Evolutionary conservation across 2,329 filamentous ascomycete genomes (phyloP).

Genomic region (Colletotrichum sp.): DNA sequence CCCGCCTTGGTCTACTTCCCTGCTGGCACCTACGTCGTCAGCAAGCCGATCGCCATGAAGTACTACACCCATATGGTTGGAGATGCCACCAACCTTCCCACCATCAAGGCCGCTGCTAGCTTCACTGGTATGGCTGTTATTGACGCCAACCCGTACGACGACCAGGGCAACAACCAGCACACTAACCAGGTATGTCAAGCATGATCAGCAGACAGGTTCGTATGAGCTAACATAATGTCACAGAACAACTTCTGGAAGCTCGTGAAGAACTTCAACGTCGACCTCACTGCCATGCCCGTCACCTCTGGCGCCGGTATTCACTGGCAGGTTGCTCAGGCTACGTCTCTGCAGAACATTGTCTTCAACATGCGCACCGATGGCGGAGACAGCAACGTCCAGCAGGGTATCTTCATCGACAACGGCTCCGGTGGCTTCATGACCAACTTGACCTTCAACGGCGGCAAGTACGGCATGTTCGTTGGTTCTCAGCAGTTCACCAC

Average conservation of each 20-base stretch:
- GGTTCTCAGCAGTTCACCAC: slow-evolving; percentile 90
- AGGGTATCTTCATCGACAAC: slow-evolving; percentile 86
- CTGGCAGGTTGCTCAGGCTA: slow-evolving; percentile 87
- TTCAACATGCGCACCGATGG: slow-evolving; percentile 79
- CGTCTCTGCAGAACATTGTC: slow-evolving; percentile 79
- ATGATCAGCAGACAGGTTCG: accelerated
- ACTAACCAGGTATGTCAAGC: slow-evolving; percentile 66
- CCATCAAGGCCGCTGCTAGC: slow-evolving; percentile 72
- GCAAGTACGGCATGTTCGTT: slow-evolving; percentile 77
- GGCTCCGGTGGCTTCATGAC: slow-evolving; percentile 85
- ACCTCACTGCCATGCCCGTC: slow-evolving; percentile 70
- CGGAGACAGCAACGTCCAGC: slow-evolving; percentile 68
- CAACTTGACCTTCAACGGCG: slow-evolving; percentile 84
- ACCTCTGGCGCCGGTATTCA: slow-evolving; percentile 74
- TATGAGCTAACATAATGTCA: slow-evolving; percentile 34
- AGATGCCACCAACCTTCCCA: slow-evolving; percentile 74
- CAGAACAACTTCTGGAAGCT: slow-evolving; percentile 75
- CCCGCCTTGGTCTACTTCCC: slow-evolving; percentile 94
- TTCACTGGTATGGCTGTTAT: slow-evolving; percentile 90
- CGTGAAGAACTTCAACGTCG: slow-evolving; percentile 82
- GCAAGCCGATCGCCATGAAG: slow-evolving; percentile 78
- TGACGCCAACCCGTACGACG: slow-evolving; percentile 83
- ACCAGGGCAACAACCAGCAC: slow-evolving; percentile 74
- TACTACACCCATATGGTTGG: slow-evolving; percentile 96
- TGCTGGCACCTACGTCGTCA: slow-evolving; percentile 83